Conservation (phyloP, 164 flowering plant genomes). For the Paratinospora sagittata region DNA sequence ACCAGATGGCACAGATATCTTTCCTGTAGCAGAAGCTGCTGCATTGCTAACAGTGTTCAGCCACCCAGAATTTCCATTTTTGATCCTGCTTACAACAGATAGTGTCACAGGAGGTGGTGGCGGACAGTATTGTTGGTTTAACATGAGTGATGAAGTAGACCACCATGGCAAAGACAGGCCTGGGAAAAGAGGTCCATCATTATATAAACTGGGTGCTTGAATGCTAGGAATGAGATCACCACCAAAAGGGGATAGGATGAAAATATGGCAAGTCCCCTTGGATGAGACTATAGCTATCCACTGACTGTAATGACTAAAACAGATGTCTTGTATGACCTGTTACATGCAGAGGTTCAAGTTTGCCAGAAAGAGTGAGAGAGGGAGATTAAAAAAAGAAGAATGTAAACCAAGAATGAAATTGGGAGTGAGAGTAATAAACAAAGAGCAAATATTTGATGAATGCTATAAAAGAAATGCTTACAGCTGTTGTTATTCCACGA, state of each 20-base stretch:
- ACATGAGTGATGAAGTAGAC: conserved; percentile 54
- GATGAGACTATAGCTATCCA: conserved; percentile 90
- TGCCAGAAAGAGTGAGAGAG: background rate
- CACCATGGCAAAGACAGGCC: conserved; percentile 79
- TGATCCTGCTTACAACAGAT: conserved; percentile 83
- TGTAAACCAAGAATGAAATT: background rate
- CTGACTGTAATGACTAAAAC: conserved; percentile 87
- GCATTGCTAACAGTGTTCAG: conserved; percentile 66
- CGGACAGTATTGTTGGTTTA: conserved; percentile 45
- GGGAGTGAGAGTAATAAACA: conserved; percentile 1
- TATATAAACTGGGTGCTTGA: conserved; percentile 43
- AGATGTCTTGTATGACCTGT: conserved; percentile 96
- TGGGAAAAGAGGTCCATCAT: conserved; percentile 51
- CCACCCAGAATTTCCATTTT: conserved; percentile 60
- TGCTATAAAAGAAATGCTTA: conserved; percentile 30
- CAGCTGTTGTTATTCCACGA: conserved; percentile 93
- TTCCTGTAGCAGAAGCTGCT: conserved; percentile 73
- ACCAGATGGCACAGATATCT: conserved; percentile 57
- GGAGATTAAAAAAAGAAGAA: background rate
- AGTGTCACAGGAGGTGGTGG: conserved; percentile 65
- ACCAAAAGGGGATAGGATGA: conserved; percentile 83
- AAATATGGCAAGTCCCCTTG: conserved; percentile 88
- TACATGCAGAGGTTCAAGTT: conserved; percentile 4
- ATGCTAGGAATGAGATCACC: conserved; percentile 58
- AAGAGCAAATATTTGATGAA: background rate